A percentile compares a stretch with the other conserved stretches of the same genome.
Conservation (phyloP, 495 filamentous ascomycete species). For the Penicillium cosmopolitanum region DNA sequence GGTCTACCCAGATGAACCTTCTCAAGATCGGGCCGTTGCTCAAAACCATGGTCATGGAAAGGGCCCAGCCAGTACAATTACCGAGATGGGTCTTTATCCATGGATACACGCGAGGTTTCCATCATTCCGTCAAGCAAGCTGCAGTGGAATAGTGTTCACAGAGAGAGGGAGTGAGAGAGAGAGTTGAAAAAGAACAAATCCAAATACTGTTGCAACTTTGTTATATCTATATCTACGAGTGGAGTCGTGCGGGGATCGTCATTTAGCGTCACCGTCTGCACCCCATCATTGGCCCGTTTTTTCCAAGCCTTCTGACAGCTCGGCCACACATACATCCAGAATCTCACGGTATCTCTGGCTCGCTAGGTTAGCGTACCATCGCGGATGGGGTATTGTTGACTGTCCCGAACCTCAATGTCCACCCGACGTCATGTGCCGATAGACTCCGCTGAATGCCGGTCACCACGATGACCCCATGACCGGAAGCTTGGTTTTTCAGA, state of each 20-base stretch:
- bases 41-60: constrained; percentile 7
- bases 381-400: no score
- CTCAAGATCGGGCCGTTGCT: constrained; percentile 9
- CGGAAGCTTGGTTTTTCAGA: no score
- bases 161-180: neutral
- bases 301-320: constrained; percentile 1
- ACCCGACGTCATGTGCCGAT: no score
- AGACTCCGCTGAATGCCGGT: no score
- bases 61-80: constrained; percentile 11
- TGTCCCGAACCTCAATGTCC: no score
- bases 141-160: constrained; percentile 7
- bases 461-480: no score
- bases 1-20: constrained; percentile 46
- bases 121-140: constrained; percentile 7
- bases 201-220: constrained; percentile 9
- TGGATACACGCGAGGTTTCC: constrained; percentile 13
- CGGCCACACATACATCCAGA: neutral
- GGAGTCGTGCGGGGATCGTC: constrained; percentile 6
- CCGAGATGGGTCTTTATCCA: neutral
- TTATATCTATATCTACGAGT: constrained; percentile 5
- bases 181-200: constrained; percentile 11
- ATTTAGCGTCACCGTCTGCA: constrained; percentile 13
- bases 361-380: no score
- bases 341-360: no score
- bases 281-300: constrained; percentile 11